Percentiles rank a stretch among this genome's conserved stretches.
Conservation (phyloP, 768 basidiomycete species). For the Sarcodon aspratus region DNA sequence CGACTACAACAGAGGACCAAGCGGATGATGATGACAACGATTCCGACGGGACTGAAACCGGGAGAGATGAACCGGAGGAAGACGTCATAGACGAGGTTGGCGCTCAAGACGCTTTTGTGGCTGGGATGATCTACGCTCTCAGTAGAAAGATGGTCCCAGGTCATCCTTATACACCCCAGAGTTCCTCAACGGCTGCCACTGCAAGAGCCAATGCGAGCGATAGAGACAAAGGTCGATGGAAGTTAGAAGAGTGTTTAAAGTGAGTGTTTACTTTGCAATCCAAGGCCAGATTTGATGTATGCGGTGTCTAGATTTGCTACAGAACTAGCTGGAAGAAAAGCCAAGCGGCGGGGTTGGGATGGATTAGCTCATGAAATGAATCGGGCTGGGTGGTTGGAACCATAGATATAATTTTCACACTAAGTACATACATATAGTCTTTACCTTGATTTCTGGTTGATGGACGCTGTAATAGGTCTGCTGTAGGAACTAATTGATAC, state of each 20-base stretch:
- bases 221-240: constrained; percentile 44
- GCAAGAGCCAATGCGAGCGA: constrained; percentile 10
- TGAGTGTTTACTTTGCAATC: constrained; percentile 16
- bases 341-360: constrained; percentile 47
- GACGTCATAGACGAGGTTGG: constrained; percentile 60
- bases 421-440: neutral
- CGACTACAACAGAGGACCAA: constrained; percentile 10
- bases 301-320: constrained; percentile 59
- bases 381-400: constrained; percentile 66
- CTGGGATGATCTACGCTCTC: constrained; percentile 78
- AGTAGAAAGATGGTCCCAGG: constrained; percentile 65
- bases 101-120: constrained; percentile 75
- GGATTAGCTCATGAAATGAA: constrained; percentile 68
- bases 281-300: neutral
- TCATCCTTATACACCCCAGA: constrained; percentile 58
- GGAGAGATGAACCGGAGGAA: constrained; percentile 5
- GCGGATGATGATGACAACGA: constrained; percentile 42
- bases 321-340: constrained; percentile 71
- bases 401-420: constrained; percentile 1
- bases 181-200: constrained; percentile 9
- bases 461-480: too few relatives aligned
- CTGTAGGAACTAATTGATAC: too few relatives aligned
- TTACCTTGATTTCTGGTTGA: too few relatives aligned
- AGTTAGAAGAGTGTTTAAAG: constrained; percentile 75
- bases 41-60: constrained; percentile 47